Base-by-base conservation (phyloP, 2,329 filamentous ascomycete genomes). In the Fusarium subtropicale region DNA sequence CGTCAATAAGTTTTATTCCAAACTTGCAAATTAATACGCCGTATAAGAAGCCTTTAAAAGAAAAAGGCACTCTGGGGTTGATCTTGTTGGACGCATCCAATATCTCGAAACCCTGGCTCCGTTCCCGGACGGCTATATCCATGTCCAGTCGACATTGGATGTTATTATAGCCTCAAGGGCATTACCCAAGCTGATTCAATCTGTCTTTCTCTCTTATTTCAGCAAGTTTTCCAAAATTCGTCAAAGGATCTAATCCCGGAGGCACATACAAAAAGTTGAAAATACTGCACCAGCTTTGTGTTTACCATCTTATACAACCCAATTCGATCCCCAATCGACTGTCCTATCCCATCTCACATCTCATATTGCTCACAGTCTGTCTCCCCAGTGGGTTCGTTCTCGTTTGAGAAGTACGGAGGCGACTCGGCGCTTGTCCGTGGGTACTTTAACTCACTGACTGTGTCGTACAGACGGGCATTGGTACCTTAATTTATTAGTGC, bases 351-450 rank as follows among this genome's bases (percentile, higher is more conserved):
- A n/a, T 15, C 39, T 62, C 50, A 38, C 22, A 34, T 36, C 39
- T 18, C 11, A 26, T 39, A 41, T 41, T 39, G 20, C n/a, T 34
- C 20, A 5, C 20, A 5, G 24, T 33, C 13, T 54, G 24, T 33
- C 13, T 54, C 31, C 51, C 18, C 46, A 44, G 56, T 47, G 34
- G 41, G 56, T 63, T 52, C 48, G n/a, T 30, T 46, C 47, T 59
- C 41, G 22, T 42, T 54, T 59, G 60, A 36, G 31, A 34, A 54
- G 39, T 45, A 47, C 64, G 55, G 66, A 60, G 55, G 39, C 59
- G 53, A 42, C 56, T 70, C 54, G 67, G 67, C 54, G 66, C 56
- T 69, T 69, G 66, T 63, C 51, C 57, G 66, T 69, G 63, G 61
- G 63, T 66, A 56, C 50, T 22, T 52, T n/a, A 41, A 38, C 24